Conservation (phyloP, 495 filamentous ascomycete genomes). For the Penicillium macrosclerotiorum region DNA sequence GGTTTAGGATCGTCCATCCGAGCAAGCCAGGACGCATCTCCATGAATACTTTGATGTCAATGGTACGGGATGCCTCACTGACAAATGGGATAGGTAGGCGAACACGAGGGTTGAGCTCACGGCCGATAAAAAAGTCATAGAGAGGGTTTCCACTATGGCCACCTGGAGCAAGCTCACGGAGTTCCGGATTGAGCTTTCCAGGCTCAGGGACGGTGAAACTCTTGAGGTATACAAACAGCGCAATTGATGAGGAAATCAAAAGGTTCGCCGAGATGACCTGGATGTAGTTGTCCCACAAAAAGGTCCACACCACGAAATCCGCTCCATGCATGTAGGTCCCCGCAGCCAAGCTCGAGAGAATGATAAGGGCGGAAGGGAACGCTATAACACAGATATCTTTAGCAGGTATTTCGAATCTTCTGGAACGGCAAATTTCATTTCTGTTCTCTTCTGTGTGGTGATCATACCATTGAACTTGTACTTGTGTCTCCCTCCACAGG, state of each 20-base stretch:
- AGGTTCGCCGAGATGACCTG: slow-evolving; percentile 83
- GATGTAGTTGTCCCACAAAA: slow-evolving; percentile 85
- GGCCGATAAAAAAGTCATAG: slow-evolving; percentile 97
- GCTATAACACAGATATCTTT: slow-evolving; percentile 45
- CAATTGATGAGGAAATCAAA: slow-evolving; percentile 64
- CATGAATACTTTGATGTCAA: slow-evolving; percentile 89
- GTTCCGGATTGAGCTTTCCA: slow-evolving; percentile 56
- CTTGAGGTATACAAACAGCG: slow-evolving; percentile 72
- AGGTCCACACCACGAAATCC: slow-evolving; percentile 85
- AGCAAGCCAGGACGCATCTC: slow-evolving; percentile 90
- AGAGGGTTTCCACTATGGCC: slow-evolving; percentile 81
- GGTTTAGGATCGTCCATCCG: slow-evolving; percentile 84
- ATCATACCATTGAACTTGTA: slow-evolving; percentile 85
- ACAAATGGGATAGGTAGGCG: slow-evolving; percentile 70
- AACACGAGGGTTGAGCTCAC: slow-evolving; percentile 91
- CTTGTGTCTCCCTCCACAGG: slow-evolving; percentile 69
- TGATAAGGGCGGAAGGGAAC: slow-evolving; percentile 72
- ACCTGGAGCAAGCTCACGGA: slow-evolving; percentile 76
- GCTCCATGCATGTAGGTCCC: slow-evolving; percentile 77
- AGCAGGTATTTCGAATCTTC: slow-evolving; percentile 1
- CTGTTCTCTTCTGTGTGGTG: background rate
- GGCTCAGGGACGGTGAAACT: slow-evolving; percentile 74
- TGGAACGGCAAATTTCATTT: background rate
- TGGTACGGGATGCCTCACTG: slow-evolving; percentile 48
- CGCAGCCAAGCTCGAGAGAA: slow-evolving; percentile 61